These are phyloP conservation scores for Naganishia onofrii DNA, from an alignment of 768 basidiomycete genomes.

Conservation along the genomic window DNA sequence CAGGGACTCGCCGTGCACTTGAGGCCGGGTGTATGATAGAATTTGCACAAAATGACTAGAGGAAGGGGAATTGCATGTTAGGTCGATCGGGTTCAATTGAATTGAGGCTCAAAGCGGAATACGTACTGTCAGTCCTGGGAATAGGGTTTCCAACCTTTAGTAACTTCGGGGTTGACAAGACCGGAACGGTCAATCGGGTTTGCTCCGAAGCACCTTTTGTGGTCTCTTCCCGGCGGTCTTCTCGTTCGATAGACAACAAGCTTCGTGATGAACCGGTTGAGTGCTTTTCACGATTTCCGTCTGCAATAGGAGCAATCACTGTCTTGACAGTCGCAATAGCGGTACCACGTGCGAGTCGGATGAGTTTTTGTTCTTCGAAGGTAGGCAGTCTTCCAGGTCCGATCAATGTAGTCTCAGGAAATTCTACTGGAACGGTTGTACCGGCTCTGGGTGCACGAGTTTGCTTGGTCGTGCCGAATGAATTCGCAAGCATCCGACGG, in stretches of 20 bases:
- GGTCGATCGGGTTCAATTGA: not conserved
- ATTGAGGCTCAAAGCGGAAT: not conserved
- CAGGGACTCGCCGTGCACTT: conserved; percentile 51
- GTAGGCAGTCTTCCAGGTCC: conserved; percentile 5
- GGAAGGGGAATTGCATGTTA: not conserved
- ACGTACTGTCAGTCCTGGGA: conserved; percentile 15
- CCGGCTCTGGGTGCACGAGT: not conserved
- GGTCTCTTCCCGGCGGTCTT: conserved; percentile 1
- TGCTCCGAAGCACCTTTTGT: not conserved
- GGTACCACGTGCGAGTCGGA: conserved; percentile 22
- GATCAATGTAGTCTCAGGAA: conserved; percentile 15
- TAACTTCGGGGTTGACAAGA: not conserved
- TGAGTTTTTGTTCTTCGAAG: conserved; percentile 2
- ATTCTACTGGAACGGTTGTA: conserved; percentile 7
- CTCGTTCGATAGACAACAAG: conserved; percentile 9
- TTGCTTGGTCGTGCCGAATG: not conserved
- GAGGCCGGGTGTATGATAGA: conserved; percentile 50
- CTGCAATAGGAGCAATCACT: not conserved
- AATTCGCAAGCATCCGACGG: conserved; percentile 8
- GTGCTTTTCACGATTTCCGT: not conserved
- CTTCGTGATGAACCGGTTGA: not conserved
- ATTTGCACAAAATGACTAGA: conserved; percentile 50
- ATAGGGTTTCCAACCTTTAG: not conserved
- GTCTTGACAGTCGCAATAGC: conserved; percentile 26
- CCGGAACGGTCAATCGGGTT: not conserved